Evolutionary conservation across 208 protist species (phyloP).

Genomic region (Giardia duodenalis): DNA sequence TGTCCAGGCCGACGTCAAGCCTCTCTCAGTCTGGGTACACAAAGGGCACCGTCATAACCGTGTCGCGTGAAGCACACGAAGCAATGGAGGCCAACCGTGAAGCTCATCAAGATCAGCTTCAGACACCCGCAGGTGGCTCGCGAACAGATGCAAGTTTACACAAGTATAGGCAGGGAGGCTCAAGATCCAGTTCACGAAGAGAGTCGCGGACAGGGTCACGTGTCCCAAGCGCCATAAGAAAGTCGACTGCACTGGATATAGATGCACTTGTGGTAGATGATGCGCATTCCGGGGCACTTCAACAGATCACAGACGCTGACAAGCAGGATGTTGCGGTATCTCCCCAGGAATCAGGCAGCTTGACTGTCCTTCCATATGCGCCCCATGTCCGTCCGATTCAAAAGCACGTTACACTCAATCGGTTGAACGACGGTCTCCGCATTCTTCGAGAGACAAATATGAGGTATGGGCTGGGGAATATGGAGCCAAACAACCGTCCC

Average conservation of each 20-base stretch:
- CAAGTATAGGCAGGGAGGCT: not conserved
- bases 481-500: slow-evolving; percentile 1
- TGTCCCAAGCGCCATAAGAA: too few relatives aligned
- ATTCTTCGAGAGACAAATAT: not conserved
- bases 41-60: not conserved
- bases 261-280: not conserved
- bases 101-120: not conserved
- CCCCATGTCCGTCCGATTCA: not conserved
- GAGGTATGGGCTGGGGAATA: not conserved
- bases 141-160: not conserved
- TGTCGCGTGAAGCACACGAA: not conserved
- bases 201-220: too few relatives aligned
- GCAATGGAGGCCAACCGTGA: not conserved
- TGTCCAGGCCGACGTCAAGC: too few relatives aligned
- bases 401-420: not conserved
- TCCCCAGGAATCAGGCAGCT: not conserved
- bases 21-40: not conserved
- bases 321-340: not conserved
- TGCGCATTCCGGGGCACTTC: not conserved
- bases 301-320: not conserved
- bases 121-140: not conserved
- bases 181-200: too few relatives aligned
- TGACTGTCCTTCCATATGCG: not conserved
- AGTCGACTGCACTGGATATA: too few relatives aligned
- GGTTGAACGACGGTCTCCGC: not conserved